phyloP scores from a whole-genome alignment of 1,284 basidiomycete genomes.

The Leccinum colubrinum region DNA sequence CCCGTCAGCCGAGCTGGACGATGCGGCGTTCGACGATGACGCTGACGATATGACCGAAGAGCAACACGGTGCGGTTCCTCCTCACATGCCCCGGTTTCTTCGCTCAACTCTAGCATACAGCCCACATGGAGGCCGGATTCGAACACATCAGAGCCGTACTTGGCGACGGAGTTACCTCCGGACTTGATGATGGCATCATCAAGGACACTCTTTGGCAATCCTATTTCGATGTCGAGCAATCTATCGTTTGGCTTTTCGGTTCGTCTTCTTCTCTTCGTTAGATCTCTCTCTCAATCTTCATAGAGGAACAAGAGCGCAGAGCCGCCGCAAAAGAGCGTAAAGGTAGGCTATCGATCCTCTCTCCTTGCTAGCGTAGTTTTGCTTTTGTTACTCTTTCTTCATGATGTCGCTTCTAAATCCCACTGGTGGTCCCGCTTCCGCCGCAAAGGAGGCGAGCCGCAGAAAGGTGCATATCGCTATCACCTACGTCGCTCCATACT shows the following conservation, averaged over 20 bases:
- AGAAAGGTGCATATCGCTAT: slow-evolving; percentile 37
- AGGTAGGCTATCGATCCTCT: slow-evolving; percentile 61
- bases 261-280: slow-evolving; percentile 22
- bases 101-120: slow-evolving; percentile 39
- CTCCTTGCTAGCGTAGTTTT: slow-evolving; percentile 30
- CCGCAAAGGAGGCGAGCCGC: slow-evolving; percentile 30
- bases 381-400: slow-evolving; percentile 34
- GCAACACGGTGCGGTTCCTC: slow-evolving; percentile 52
- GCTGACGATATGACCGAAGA: slow-evolving; percentile 71
- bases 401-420: slow-evolving; percentile 32
- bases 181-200: slow-evolving; percentile 74
- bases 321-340: slow-evolving; percentile 65
- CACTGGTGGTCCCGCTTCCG: slow-evolving; percentile 34
- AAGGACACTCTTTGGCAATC: slow-evolving; percentile 86
- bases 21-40: slow-evolving; percentile 68
- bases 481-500: slow-evolving; percentile 12
- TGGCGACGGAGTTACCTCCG: slow-evolving; percentile 63
- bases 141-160: slow-evolving; percentile 67
- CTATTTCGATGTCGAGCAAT: slow-evolving; percentile 84
- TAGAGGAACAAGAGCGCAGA: slow-evolving; percentile 62
- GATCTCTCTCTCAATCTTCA: not conserved
- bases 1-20: slow-evolving; percentile 69
- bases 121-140: slow-evolving; percentile 69
- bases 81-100: not conserved
- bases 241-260: slow-evolving; percentile 75